Percentiles rank a stretch among this genome's conserved stretches.
These are phyloP conservation scores for Aureobasidium lini DNA, from an alignment of 2,329 filamentous ascomycete species.

Conservation along the genomic window DNA sequence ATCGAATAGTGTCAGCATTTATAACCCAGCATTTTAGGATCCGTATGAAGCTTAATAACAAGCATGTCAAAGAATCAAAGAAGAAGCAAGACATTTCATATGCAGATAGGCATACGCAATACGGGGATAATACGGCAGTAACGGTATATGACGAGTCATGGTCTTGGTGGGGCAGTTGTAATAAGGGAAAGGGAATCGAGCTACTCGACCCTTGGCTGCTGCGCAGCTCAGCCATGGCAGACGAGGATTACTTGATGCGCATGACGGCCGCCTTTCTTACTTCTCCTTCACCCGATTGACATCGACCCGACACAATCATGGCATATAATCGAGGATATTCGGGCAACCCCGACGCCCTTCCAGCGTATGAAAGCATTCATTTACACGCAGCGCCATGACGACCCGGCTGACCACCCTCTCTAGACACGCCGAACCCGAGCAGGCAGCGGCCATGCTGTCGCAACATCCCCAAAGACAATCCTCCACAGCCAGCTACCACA, in stretches of 20 bases:
- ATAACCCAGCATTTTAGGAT: neutral
- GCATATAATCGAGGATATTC: conserved; percentile 81
- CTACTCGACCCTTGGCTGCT: neutral
- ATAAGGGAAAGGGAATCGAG: neutral
- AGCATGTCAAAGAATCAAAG: neutral
- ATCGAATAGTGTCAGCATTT: neutral
- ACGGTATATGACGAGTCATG: neutral
- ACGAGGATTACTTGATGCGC: conserved; percentile 3
- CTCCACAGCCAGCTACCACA: conserved; percentile 32
- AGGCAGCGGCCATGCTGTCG: conserved; percentile 38
- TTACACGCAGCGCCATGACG: neutral
- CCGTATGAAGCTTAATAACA: neutral
- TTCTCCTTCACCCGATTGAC: neutral
- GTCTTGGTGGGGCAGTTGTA: neutral
- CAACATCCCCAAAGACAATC: conserved; percentile 20
- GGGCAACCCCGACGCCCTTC: conserved; percentile 80
- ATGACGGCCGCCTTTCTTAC: neutral
- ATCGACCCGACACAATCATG: conserved; percentile 47
- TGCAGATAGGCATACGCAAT: neutral
- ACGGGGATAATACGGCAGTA: neutral
- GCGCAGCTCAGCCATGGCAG: conserved; percentile 1
- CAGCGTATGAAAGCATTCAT: conserved; percentile 55
- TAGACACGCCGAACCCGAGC: conserved; percentile 68
- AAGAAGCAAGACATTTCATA: neutral
- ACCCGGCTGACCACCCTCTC: conserved; percentile 5